Evolutionary conservation across 768 basidiomycete species (phyloP).

Genomic region (Tricholoma hemisulphureum): DNA sequence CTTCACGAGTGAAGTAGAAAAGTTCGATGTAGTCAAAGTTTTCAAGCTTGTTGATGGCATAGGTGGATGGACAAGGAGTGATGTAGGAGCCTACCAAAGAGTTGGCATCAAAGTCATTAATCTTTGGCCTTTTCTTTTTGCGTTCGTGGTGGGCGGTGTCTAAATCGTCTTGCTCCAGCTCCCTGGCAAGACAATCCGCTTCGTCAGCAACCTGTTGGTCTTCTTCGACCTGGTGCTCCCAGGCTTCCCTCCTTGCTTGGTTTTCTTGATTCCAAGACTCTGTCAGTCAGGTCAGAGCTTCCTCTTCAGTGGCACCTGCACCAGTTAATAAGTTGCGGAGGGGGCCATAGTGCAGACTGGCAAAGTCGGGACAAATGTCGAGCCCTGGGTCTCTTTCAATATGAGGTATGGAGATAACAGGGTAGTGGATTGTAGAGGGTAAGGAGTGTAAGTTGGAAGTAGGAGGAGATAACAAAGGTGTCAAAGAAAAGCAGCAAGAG

Average conservation of each 20-base stretch:
- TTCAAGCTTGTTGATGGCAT: conserved; percentile 9
- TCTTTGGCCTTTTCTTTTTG: too few species aligned
- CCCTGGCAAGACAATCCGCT: not conserved
- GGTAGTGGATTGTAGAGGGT: not conserved
- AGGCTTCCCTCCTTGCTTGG: not conserved
- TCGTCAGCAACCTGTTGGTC: not conserved
- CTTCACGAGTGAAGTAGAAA: too few species aligned
- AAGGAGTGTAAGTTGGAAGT: not conserved
- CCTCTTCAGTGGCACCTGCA: not conserved
- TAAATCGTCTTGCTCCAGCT: not conserved
- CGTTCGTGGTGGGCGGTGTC: not conserved
- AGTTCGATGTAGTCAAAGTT: too few species aligned
- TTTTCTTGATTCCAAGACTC: conserved; percentile 1
- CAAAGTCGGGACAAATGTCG: not conserved
- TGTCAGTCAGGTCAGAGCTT: not conserved
- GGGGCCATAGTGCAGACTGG: not conserved
- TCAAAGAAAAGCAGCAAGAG: not conserved
- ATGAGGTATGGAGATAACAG: not conserved
- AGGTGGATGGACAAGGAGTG: too few species aligned
- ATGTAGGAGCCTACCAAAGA: too few species aligned
- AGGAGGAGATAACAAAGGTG: not conserved
- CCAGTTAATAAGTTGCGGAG: not conserved
- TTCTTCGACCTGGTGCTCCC: not conserved
- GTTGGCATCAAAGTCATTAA: too few species aligned
- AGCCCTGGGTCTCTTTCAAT: not conserved